Percentiles rank a stretch among this genome's conserved stretches.
These are phyloP conservation scores for Hyphodiscus sp. DNA, from an alignment of 2,329 filamentous ascomycete species.

Conservation along the genomic window DNA sequence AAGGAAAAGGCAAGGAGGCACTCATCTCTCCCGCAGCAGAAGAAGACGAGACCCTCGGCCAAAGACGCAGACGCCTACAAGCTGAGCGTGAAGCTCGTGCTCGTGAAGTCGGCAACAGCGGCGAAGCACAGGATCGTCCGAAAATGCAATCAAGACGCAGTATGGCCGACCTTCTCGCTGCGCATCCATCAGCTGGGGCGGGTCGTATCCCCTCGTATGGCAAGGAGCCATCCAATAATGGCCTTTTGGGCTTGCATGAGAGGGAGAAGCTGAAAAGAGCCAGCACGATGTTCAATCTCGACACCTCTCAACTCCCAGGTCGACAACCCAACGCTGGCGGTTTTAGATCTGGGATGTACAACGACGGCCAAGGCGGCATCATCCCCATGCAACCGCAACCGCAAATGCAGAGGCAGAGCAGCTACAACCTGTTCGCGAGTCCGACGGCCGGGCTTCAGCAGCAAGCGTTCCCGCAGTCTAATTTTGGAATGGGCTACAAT, in stretches of 20 bases:
- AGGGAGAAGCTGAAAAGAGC: constrained; percentile 19
- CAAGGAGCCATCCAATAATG: constrained; percentile 19
- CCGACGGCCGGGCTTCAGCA: constrained; percentile 1
- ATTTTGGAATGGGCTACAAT: constrained; percentile 12
- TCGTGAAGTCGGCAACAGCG: constrained; percentile 39
- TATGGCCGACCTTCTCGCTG: constrained; percentile 40
- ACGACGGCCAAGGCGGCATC: constrained; percentile 20
- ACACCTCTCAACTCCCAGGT: constrained; percentile 10
- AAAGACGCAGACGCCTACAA: constrained; percentile 68
- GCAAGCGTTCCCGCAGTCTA: constrained; percentile 22
- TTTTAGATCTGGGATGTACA: constrained; percentile 19
- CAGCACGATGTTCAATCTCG: constrained; percentile 24
- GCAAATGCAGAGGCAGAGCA: constrained; percentile 1
- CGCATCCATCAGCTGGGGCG: constrained; percentile 39
- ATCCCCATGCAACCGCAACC: constrained; percentile 9
- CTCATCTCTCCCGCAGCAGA: constrained; percentile 36
- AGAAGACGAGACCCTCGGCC: constrained; percentile 73
- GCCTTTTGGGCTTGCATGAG: constrained; percentile 28
- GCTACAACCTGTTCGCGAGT: constrained; percentile 10
- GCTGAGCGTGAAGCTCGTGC: constrained; percentile 60
- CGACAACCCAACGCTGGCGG: constrained; percentile 9
- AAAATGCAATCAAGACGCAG: constrained; percentile 34
- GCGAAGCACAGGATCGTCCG: constrained; percentile 12
- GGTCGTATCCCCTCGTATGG: constrained; percentile 9
- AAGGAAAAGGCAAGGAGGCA: constrained; percentile 29